Evolutionary conservation across 345 rosid species (phyloP).

Genomic region (Ricinus communis): DNA sequence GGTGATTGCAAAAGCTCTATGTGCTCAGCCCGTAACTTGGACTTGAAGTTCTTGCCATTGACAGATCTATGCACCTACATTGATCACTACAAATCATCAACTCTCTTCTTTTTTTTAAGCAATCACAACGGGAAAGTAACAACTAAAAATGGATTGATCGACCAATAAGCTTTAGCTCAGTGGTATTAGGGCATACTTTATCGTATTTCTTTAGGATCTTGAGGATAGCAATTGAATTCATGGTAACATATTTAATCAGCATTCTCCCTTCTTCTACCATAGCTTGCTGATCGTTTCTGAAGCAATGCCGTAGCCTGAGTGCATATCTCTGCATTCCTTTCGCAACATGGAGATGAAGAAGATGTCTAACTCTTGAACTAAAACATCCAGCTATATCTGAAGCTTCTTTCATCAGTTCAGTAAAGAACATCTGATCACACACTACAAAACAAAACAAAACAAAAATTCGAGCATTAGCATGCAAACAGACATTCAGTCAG

Average conservation of each 20-base stretch:
- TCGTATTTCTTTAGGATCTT: slow-evolving; percentile 95
- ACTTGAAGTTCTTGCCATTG: slow-evolving; percentile 73
- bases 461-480: not conserved
- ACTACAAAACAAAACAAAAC: slow-evolving; percentile 34
- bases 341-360: slow-evolving; percentile 76
- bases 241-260: slow-evolving; percentile 70
- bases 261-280: slow-evolving; percentile 68
- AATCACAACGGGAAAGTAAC: no score
- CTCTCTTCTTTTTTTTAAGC: not conserved
- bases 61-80: slow-evolving; percentile 76
- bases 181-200: slow-evolving; percentile 46
- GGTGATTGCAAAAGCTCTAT: slow-evolving; percentile 90
- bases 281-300: slow-evolving; percentile 52
- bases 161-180: no score
- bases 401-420: slow-evolving; percentile 83
- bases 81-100: slow-evolving; percentile 8
- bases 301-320: slow-evolving; percentile 55
- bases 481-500: not conserved
- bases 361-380: slow-evolving; percentile 69
- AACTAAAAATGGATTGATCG: no score
- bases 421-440: slow-evolving; percentile 82
- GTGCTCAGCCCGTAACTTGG: slow-evolving; percentile 80
- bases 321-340: slow-evolving; percentile 67
- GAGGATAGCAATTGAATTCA: slow-evolving; percentile 86
- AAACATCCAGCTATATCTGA: slow-evolving; percentile 80